Base-by-base conservation (phyloP, 495 filamentous ascomycete species). In the Tuber brumale region DNA sequence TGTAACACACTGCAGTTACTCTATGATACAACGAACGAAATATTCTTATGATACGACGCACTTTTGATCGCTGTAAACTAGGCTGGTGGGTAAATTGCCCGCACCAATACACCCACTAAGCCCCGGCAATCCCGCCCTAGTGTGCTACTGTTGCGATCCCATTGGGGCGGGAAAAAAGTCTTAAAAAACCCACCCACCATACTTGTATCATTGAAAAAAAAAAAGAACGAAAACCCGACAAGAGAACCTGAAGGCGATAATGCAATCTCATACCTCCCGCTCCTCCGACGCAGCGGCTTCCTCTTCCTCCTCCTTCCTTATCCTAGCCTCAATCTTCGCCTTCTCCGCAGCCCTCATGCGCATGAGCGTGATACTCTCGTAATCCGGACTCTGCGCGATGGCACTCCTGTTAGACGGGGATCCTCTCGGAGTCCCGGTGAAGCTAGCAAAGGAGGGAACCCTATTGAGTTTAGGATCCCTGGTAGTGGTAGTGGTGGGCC, bases 271-370 rank as follows among this genome's bases (percentile, higher is more conserved):
- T 57, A 44, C 48, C 42, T 72, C 61, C 43, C 27, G 75, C 5
- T 69, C 70, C 46, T 43, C 70, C 27, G 0, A 3, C 4, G 27
- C 27, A 66, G 27, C 27, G 31, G 6, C 75, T 18, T 75, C 72
- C 27, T 79, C 46, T 41, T 79, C 76, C 12, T 77, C 77, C 27
- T 78, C 69, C 69, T 70, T 48, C 23, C 76, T 72, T 72, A 83
- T 79, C 41, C 79, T 76, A 3, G 57, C 81, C 71, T 82, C 81
- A 10, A 82, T 74, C 57, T 75, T 72, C 23, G 77, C 72, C 66
- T 82, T 82, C 74, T 82, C 81, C 43, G 81, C 81, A 1, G 78
- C 80, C 16, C 81, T 73, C 80, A 82, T 80, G 19, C 81, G 78
- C 81, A 82, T 82, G 27, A 82, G 46, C 4, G 81, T 82, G 16